Percentiles rank a stretch among this genome's conserved stretches.
Evolutionary conservation across 352 stramenopile species (phyloP).

Genomic region (Phytophthora kernoviae): DNA sequence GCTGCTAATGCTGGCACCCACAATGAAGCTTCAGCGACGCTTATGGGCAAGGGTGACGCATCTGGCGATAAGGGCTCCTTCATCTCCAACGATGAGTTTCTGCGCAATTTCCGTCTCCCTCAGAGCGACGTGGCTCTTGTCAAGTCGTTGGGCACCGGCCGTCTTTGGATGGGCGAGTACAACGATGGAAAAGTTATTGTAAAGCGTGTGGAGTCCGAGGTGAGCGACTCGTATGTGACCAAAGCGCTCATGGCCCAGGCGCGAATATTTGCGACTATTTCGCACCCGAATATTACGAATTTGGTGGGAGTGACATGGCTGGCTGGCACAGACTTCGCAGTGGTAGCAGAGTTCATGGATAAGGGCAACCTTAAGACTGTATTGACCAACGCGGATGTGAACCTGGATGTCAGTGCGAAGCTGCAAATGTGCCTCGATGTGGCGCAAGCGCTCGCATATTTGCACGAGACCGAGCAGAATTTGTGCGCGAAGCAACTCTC

Average conservation of each 20-base stretch:
- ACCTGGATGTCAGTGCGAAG: conserved; percentile 60
- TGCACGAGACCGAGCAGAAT: conserved; percentile 59
- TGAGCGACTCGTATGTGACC: conserved; percentile 57
- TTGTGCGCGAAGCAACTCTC: conserved; percentile 55
- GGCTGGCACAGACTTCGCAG: conserved; percentile 74
- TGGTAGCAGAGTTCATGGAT: conserved; percentile 79
- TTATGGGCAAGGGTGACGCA: conserved; percentile 55
- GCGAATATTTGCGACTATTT: conserved; percentile 48
- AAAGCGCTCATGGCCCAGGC: conserved; percentile 71
- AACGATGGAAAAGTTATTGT: conserved; percentile 59
- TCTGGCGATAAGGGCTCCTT: conserved; percentile 54
- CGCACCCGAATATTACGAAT: conserved; percentile 69
- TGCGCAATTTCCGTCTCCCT: conserved; percentile 56
- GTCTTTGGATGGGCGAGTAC: conserved; percentile 69
- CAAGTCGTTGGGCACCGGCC: conserved; percentile 54
- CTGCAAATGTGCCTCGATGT: conserved; percentile 74
- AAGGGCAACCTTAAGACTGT: conserved; percentile 70
- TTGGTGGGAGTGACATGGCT: conserved; percentile 75
- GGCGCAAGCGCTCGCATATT: conserved; percentile 59
- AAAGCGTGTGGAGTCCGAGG: conserved; percentile 75
- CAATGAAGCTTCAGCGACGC: conserved; percentile 38
- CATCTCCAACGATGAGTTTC: conserved; percentile 70
- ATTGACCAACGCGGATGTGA: conserved; percentile 55
- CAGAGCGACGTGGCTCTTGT: conserved; percentile 59
- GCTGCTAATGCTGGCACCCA: conserved; percentile 21